A percentile compares a stretch with the other conserved stretches of the same genome.
phyloP scores from a whole-genome alignment of 257 asterid genomes.

The Nicotiana obtusifolia region DNA sequence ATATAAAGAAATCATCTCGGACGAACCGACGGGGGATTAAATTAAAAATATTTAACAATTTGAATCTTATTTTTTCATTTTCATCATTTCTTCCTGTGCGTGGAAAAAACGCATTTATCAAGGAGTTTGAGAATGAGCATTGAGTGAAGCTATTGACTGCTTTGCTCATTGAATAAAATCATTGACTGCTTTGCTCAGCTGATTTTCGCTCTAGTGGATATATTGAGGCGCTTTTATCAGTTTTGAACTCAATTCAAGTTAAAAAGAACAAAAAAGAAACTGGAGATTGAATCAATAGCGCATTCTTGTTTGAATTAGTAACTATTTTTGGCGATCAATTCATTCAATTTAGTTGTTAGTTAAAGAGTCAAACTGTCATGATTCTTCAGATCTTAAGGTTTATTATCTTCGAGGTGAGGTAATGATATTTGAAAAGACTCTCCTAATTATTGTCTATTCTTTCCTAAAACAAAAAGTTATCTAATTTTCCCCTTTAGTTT shows the following conservation, averaged over 20 bases:
- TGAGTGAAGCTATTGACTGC: background rate
- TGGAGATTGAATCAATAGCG: background rate
- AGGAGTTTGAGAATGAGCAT: background rate
- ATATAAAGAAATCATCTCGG: too few species aligned
- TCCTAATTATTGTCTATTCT: background rate
- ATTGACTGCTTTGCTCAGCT: conserved; percentile 4
- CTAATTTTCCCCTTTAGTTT: background rate
- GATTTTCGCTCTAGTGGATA: background rate
- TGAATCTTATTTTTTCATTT: too few species aligned
- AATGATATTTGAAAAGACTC: conserved; percentile 4
- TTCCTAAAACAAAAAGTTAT: background rate
- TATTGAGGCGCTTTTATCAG: too few species aligned
- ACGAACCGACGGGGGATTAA: too few species aligned
- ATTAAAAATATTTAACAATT: too few species aligned
- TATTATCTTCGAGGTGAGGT: conserved; percentile 4
- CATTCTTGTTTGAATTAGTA: background rate
- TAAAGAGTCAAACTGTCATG: conserved; percentile 8
- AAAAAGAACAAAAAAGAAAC: background rate
- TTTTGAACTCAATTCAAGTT: too few species aligned
- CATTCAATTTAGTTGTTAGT: background rate
- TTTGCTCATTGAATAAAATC: background rate
- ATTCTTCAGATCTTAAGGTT: background rate
- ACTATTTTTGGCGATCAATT: background rate
- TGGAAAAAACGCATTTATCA: background rate
- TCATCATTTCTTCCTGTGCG: too few species aligned